phyloP scores from a whole-genome alignment of 2,329 filamentous ascomycete genomes.

The Fusarium sacchari region DNA sequence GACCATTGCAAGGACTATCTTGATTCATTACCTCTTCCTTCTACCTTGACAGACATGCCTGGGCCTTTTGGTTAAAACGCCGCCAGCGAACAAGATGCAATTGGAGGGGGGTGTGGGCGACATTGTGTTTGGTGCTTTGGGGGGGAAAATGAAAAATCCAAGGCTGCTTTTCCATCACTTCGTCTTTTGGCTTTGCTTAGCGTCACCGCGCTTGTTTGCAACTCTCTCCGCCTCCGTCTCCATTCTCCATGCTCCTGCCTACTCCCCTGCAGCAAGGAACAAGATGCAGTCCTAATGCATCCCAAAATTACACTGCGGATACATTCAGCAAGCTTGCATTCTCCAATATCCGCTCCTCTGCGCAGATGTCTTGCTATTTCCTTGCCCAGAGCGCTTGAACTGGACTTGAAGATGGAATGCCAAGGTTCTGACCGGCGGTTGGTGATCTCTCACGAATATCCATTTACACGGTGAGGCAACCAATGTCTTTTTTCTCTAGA shows the following conservation, averaged over 20 bases:
- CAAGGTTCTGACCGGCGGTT: conserved; percentile 18
- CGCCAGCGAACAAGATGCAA: conserved; percentile 35
- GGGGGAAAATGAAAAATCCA: conserved; percentile 45
- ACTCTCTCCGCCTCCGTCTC: conserved; percentile 29
- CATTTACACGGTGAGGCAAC: conserved; percentile 36
- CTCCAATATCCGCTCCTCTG: conserved; percentile 17
- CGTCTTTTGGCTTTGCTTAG: conserved; percentile 43
- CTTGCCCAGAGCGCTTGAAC: conserved; percentile 11
- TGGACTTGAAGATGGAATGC: conserved; percentile 12
- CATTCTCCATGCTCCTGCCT: conserved; percentile 23
- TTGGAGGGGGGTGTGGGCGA: conserved; percentile 39
- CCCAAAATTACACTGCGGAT: conserved; percentile 32
- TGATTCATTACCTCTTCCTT: conserved; percentile 17
- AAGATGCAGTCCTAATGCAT: conserved; percentile 35
- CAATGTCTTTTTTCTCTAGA: conserved; percentile 12
- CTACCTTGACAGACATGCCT: conserved; percentile 17
- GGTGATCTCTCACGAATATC: conserved; percentile 25
- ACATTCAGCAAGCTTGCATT: conserved; percentile 26
- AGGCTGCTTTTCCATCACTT: conserved; percentile 48
- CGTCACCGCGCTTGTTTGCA: conserved; percentile 47
- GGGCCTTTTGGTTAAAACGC: conserved; percentile 22
- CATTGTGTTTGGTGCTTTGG: conserved; percentile 26
- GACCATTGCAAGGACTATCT: conserved; percentile 31
- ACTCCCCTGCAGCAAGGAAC: conserved; percentile 15
- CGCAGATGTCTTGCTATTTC: conserved; percentile 4